phyloP scores from a whole-genome alignment of 257 asterid species.

The Pogostemon cablin region DNA sequence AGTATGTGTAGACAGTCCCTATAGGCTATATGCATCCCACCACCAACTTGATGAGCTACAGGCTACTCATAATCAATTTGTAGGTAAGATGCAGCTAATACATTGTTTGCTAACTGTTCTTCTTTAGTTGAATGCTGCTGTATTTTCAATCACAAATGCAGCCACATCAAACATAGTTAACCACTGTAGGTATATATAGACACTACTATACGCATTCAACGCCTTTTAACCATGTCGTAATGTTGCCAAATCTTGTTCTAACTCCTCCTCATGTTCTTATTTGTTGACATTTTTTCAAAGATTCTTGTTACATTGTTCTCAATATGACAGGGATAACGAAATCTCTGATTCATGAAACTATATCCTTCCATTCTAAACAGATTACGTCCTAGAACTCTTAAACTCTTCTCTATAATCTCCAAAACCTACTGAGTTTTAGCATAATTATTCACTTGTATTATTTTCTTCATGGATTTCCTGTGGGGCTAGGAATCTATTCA shows the following conservation, averaged over 20 bases:
- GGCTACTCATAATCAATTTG: too few relatives aligned
- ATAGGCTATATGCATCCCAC: background rate
- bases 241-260: conserved; percentile 12
- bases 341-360: background rate
- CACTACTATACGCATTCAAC: too few relatives aligned
- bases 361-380: background rate
- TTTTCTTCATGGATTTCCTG: conserved; percentile 20
- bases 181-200: too few relatives aligned
- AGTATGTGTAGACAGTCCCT: background rate
- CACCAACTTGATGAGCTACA: too few relatives aligned
- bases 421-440: background rate
- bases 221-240: too few relatives aligned
- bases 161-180: too few relatives aligned
- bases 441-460: conserved; percentile 4
- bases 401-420: background rate
- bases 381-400: background rate
- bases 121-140: too few relatives aligned
- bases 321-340: background rate
- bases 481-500: conserved; percentile 33
- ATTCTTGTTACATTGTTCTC: background rate
- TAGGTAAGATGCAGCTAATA: too few relatives aligned
- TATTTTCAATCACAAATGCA: too few relatives aligned
- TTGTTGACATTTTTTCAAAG: background rate
- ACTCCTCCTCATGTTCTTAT: background rate
- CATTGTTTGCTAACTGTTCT: too few relatives aligned